Percentiles rank a stretch among this genome's conserved stretches.
phyloP scores from a whole-genome alignment of 192 early-diverging fungal genomes.

The Entomortierella chlamydospora region DNA sequence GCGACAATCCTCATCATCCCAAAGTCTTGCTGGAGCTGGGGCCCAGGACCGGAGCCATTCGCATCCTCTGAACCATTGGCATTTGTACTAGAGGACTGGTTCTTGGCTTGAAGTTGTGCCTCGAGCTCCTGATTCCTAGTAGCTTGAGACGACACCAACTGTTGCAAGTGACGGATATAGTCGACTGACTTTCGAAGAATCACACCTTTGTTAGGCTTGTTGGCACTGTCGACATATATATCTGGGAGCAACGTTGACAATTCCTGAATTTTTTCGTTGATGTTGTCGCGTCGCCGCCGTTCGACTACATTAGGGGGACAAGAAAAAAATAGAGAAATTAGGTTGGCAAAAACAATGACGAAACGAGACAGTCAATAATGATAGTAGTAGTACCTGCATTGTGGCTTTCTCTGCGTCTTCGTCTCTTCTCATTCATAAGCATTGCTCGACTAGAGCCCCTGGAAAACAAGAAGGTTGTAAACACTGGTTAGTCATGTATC shows the following conservation, averaged over 20 bases:
- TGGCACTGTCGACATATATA: slow-evolving; percentile 74
- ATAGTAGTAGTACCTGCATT: slow-evolving; percentile 72
- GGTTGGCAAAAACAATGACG: neutral
- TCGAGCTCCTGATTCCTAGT: slow-evolving; percentile 82
- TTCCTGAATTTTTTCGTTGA: slow-evolving; percentile 98
- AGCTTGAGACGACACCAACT: slow-evolving; percentile 70
- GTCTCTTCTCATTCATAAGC: slow-evolving; percentile 80
- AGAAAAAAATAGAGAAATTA: neutral
- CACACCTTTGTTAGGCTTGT: slow-evolving; percentile 97
- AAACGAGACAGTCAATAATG: neutral
- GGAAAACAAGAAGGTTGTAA: neutral
- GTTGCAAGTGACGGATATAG: slow-evolving; percentile 87
- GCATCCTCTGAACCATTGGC: slow-evolving; percentile 12
- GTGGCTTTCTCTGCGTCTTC: slow-evolving; percentile 94
- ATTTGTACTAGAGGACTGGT: neutral
- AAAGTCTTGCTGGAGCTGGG: slow-evolving; percentile 54
- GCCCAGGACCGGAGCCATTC: slow-evolving; percentile 25
- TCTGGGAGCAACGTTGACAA: slow-evolving; percentile 88
- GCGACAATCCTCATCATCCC: slow-evolving; percentile 53
- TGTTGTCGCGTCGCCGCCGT: slow-evolving; percentile 94
- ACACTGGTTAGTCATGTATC: neutral
- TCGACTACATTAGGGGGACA: slow-evolving; percentile 80
- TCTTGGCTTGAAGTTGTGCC: slow-evolving; percentile 46
- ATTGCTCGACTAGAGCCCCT: slow-evolving; percentile 39
- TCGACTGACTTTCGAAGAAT: slow-evolving; percentile 95